These are phyloP conservation scores for Monilinia fructicola DNA, from an alignment of 2,329 filamentous ascomycete genomes.

Conservation along the genomic window DNA sequence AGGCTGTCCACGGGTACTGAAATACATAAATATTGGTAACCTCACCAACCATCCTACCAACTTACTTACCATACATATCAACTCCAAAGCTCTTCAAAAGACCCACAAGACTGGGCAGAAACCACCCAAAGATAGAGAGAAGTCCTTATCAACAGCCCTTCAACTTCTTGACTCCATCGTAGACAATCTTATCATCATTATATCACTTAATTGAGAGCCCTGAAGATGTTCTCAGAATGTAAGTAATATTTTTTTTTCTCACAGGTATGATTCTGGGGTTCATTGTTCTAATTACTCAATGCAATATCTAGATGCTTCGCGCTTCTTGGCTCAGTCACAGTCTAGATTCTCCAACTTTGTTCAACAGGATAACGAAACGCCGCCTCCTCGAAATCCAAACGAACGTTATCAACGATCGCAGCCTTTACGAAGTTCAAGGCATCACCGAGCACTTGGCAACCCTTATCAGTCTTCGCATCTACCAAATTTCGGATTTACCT, in stretches of 20 bases:
- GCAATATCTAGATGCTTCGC: conserved; percentile 70
- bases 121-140: background rate
- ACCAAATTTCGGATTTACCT: conserved; percentile 75
- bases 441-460: conserved; percentile 54
- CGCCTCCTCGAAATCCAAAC: conserved; percentile 41
- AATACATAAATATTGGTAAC: too few relatives aligned
- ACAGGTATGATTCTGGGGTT: background rate
- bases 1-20: too few relatives aligned
- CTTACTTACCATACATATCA: background rate
- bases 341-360: conserved; percentile 76
- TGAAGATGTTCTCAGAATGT: conserved; percentile 43
- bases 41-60: background rate
- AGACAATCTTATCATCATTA: background rate
- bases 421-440: conserved; percentile 33
- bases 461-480: conserved; percentile 80
- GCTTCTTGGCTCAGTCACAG: conserved; percentile 94
- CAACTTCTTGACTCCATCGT: conserved; percentile 17
- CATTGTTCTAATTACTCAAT: conserved; percentile 25
- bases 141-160: conserved; percentile 18
- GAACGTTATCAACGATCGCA: conserved; percentile 38
- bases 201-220: background rate
- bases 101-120: conserved; percentile 10
- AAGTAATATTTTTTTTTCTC: conserved; percentile 24
- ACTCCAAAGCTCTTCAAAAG: conserved; percentile 2
- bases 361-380: conserved; percentile 51